Evolutionary conservation across 192 early-diverging fungal species (phyloP).

Genomic region (Podila epigama): DNA sequence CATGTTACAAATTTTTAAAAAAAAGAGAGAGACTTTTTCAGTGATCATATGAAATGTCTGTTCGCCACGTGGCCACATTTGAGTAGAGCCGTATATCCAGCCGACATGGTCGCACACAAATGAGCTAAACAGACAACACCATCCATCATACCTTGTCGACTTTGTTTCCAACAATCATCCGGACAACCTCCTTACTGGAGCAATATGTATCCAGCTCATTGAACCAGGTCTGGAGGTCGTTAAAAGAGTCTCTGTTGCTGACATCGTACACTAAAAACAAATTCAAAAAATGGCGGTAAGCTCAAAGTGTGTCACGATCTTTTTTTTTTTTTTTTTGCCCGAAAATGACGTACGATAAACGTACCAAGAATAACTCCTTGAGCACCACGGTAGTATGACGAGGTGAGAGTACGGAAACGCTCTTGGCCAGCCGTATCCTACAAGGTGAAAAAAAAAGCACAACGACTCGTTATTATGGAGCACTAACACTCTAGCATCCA

Average conservation of each 20-base stretch:
- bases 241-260: slow-evolving; percentile 91
- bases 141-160: slow-evolving; percentile 82
- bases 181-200: slow-evolving; percentile 85
- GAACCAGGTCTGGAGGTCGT: slow-evolving; percentile 93
- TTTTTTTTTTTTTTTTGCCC: not conserved
- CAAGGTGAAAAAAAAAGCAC: not conserved
- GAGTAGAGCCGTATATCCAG: not conserved
- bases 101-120: not conserved
- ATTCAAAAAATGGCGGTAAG: not conserved
- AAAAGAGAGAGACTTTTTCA: slow-evolving; percentile 7
- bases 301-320: not conserved
- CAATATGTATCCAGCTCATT: slow-evolving; percentile 95
- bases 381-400: slow-evolving; percentile 96
- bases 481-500: no score
- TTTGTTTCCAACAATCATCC: slow-evolving; percentile 99
- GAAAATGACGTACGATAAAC: not conserved
- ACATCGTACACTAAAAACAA: slow-evolving; percentile 91
- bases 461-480: no score
- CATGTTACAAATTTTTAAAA: not conserved
- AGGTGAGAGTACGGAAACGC: slow-evolving; percentile 96
- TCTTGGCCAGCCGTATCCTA: slow-evolving; percentile 99
- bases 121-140: not conserved
- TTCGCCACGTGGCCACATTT: not conserved
- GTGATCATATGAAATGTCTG: slow-evolving; percentile 8
- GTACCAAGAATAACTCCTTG: slow-evolving; percentile 96